These are phyloP conservation scores for Globisporangium echinulatum DNA, from an alignment of 352 stramenopile species.

Conservation along the genomic window DNA sequence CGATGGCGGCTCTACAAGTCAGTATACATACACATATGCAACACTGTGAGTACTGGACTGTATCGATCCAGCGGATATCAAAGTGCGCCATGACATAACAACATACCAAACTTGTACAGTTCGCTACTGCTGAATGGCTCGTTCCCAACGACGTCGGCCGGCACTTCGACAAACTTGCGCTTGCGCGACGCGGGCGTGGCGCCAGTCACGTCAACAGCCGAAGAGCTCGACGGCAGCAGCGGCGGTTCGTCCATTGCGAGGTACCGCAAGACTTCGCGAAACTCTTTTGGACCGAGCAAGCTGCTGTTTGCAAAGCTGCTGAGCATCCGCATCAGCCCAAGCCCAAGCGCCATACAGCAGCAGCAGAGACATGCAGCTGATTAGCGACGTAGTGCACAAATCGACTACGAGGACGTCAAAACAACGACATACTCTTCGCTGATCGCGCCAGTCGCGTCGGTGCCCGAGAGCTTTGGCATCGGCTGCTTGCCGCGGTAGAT, in stretches of 20 bases:
- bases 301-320: conserved; percentile 73
- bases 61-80: background rate
- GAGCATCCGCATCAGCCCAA: no score
- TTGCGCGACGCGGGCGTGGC: conserved; percentile 43
- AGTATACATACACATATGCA: conserved; percentile 2
- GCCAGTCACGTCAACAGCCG: conserved; percentile 20
- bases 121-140: conserved; percentile 14
- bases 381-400: conserved; percentile 11
- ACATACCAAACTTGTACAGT: conserved; percentile 31
- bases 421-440: conserved; percentile 72
- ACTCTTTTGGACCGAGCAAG: conserved; percentile 79
- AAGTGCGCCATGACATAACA: no score
- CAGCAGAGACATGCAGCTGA: conserved; percentile 4
- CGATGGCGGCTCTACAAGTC: conserved; percentile 24
- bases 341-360: conserved; percentile 19
- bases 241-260: conserved; percentile 81
- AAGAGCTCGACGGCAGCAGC: conserved; percentile 37
- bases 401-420: background rate
- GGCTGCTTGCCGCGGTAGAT: conserved; percentile 84
- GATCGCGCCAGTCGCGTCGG: conserved; percentile 43
- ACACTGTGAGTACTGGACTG: background rate
- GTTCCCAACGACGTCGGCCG: conserved; percentile 8
- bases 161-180: conserved; percentile 81
- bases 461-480: conserved; percentile 66
- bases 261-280: conserved; percentile 77